Percentiles rank a stretch among this genome's conserved stretches.
Evolutionary conservation across 2,329 filamentous ascomycete species (phyloP).

Genomic region (Blastomyces parvus): DNA sequence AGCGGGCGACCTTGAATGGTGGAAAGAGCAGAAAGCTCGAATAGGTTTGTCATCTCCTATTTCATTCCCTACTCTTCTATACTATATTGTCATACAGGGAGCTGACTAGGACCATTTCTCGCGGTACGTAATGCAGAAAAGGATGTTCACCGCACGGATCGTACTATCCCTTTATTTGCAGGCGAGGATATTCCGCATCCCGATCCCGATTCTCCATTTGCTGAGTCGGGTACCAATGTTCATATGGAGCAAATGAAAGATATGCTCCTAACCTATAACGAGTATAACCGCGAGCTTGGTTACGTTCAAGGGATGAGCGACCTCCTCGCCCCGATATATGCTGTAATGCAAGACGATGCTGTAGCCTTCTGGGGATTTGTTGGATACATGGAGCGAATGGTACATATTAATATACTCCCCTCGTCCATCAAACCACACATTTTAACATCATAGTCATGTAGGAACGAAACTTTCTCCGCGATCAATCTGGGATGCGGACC

Average conservation of each 20-base stretch:
- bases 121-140: conserved; percentile 64
- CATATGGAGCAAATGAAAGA: conserved; percentile 99
- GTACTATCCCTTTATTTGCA: conserved; percentile 86
- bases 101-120: conserved; percentile 39
- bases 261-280: conserved; percentile 96
- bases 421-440: background rate
- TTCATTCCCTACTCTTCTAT: conserved; percentile 4
- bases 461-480: conserved; percentile 89
- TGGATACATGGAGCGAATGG: conserved; percentile 93
- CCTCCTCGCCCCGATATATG: conserved; percentile 88
- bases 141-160: conserved; percentile 94
- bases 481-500: conserved; percentile 90
- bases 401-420: conserved; percentile 19
- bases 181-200: conserved; percentile 96
- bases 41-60: conserved; percentile 60
- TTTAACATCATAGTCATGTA: conserved; percentile 17
- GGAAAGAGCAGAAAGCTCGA: conserved; percentile 84
- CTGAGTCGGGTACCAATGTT: conserved; percentile 85
- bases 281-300: conserved; percentile 89
- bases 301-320: conserved; percentile 99
- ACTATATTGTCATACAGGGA: conserved; percentile 10
- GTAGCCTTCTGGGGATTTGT: conserved; percentile 96
- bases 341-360: conserved; percentile 93
- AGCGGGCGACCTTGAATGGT: conserved; percentile 81
- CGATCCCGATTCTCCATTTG: conserved; percentile 90